phyloP scores from a whole-genome alignment of 306 rosid species.

The Begonia loranthoides region DNA sequence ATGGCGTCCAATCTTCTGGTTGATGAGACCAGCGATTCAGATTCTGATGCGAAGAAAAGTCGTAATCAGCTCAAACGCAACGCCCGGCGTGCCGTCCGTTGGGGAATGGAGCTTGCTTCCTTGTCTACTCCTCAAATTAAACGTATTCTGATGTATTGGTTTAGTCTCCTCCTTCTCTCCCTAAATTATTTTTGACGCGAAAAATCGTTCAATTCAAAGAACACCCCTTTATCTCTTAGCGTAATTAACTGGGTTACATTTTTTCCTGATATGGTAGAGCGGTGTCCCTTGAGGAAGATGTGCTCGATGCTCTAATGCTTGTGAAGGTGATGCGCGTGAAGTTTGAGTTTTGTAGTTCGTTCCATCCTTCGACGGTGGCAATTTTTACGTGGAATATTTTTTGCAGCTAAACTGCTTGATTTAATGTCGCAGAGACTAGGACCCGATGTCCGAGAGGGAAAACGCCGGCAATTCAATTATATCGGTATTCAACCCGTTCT shows the following conservation, averaged over 20 bases:
- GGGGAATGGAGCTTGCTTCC: slow-evolving; percentile 72
- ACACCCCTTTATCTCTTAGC: neutral
- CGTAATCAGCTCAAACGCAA: slow-evolving; percentile 76
- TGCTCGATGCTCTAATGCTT: slow-evolving; percentile 48
- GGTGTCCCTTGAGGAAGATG: slow-evolving; percentile 45
- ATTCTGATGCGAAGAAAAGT: slow-evolving; percentile 32
- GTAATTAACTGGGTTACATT: neutral
- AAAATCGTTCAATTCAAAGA: too few species aligned
- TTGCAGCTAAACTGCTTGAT: slow-evolving; percentile 55
- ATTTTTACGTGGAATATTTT: neutral
- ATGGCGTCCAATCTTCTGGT: slow-evolving; percentile 9
- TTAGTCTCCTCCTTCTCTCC: neutral
- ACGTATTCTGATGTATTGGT: slow-evolving; percentile 49
- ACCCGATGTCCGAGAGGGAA: slow-evolving; percentile 88
- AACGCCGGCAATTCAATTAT: slow-evolving; percentile 81
- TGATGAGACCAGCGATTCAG: slow-evolving; percentile 16
- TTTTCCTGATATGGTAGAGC: slow-evolving; percentile 25
- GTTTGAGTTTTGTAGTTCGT: slow-evolving; percentile 16
- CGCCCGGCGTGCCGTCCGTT: slow-evolving; percentile 68
- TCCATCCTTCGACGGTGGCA: slow-evolving; percentile 2
- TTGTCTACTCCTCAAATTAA: slow-evolving; percentile 68
- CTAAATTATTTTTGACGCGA: neutral
- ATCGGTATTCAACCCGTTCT: slow-evolving; percentile 35
- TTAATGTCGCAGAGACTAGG: slow-evolving; percentile 57
- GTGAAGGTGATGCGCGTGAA: slow-evolving; percentile 45